phyloP scores from a whole-genome alignment of 352 stramenopile genomes.

The Phytophthora boehmeriae region DNA sequence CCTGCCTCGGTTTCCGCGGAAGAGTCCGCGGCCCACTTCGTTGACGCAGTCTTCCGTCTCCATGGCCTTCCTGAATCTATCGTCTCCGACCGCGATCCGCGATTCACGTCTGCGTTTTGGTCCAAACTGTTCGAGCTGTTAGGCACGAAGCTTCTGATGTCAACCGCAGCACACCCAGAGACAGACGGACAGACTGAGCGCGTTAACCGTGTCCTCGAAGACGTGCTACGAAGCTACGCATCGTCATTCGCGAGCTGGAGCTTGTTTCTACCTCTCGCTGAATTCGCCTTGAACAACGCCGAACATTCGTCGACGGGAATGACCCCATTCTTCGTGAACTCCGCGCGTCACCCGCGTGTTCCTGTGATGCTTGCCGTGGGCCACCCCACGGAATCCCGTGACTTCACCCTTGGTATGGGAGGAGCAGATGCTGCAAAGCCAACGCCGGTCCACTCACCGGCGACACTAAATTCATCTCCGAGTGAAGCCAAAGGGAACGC shows the following conservation, averaged over 20 bases:
- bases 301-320: constrained; percentile 22
- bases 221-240: constrained; percentile 22
- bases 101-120: too few species aligned
- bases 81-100: too few species aligned
- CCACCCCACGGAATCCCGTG: neutral
- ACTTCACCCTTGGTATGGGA: constrained; percentile 8
- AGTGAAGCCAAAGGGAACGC: neutral
- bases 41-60: too few species aligned
- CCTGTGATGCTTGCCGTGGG: constrained; percentile 6
- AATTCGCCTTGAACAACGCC: constrained; percentile 33
- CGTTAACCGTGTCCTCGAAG: constrained; percentile 31
- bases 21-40: too few species aligned
- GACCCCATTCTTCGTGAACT: constrained; percentile 24
- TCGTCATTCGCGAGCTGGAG: constrained; percentile 13
- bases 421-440: neutral
- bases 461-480: neutral
- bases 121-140: too few species aligned
- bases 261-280: constrained; percentile 13
- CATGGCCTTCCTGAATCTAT: too few species aligned
- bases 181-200: constrained; percentile 34
- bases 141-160: too few species aligned
- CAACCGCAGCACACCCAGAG: constrained; percentile 16
- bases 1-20: too few species aligned
- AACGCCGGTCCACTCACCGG: neutral
- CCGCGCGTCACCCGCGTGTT: constrained; percentile 6